Conservation (phyloP, 2,329 filamentous ascomycete genomes). For the Cercospora sp. region DNA sequence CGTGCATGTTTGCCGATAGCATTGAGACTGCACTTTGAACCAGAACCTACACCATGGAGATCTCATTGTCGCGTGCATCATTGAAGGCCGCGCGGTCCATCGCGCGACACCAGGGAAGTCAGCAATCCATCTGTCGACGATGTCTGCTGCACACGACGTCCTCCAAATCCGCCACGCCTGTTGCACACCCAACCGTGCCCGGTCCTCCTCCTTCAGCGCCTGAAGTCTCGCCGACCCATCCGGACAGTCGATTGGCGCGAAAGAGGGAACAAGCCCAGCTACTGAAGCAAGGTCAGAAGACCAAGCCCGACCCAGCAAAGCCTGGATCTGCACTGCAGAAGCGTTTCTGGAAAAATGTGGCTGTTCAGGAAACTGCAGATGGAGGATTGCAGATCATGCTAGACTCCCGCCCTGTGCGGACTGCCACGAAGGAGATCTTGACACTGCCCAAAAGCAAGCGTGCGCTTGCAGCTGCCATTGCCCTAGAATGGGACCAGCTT, state of each 20-base stretch:
- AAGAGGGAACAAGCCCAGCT: slow-evolving; percentile 54
- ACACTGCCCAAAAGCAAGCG: slow-evolving; percentile 73
- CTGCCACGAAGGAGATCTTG: slow-evolving; percentile 70
- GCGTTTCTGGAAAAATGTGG: slow-evolving; percentile 87
- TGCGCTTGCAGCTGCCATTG: slow-evolving; percentile 80
- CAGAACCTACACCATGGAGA: slow-evolving; percentile 23
- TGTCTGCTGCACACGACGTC: slow-evolving; percentile 49
- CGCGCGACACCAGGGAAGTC: slow-evolving; percentile 29
- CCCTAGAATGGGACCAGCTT: slow-evolving; percentile 89
- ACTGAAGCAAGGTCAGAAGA: slow-evolving; percentile 49
- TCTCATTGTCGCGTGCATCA: slow-evolving; percentile 20
- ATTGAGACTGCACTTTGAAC: background rate
- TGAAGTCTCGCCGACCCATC: slow-evolving; percentile 50
- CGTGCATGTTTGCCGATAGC: background rate
- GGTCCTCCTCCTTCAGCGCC: slow-evolving; percentile 63
- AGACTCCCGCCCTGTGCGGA: slow-evolving; percentile 76
- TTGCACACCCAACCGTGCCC: slow-evolving; percentile 58
- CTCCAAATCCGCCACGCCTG: slow-evolving; percentile 53
- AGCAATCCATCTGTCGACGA: slow-evolving; percentile 32
- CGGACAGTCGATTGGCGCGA: slow-evolving; percentile 50
- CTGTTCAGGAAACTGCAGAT: slow-evolving; percentile 64
- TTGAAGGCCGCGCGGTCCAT: slow-evolving; percentile 37
- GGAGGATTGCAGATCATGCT: slow-evolving; percentile 68
- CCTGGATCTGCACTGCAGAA: slow-evolving; percentile 58
- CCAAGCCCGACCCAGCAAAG: slow-evolving; percentile 47